A percentile compares a stretch with the other conserved stretches of the same genome.
phyloP scores from a whole-genome alignment of 768 basidiomycete genomes.

The Panellus pusillus region DNA sequence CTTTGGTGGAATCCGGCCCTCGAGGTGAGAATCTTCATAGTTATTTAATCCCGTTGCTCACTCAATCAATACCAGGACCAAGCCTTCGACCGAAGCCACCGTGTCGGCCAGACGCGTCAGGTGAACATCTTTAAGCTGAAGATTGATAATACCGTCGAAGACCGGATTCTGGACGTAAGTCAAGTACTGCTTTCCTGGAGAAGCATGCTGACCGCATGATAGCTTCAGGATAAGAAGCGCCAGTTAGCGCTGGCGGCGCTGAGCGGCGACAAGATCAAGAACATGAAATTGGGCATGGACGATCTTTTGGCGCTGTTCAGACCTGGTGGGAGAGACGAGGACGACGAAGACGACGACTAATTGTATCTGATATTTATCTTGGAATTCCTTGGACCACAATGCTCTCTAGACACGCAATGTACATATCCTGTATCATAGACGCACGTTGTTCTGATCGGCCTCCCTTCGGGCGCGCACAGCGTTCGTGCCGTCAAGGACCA shows the following conservation, averaged over 20 bases:
- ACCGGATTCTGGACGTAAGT: constrained; percentile 73
- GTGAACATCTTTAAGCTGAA: constrained; percentile 91
- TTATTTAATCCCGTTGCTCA: not conserved
- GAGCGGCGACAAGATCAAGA: constrained; percentile 86
- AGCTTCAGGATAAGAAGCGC: constrained; percentile 93
- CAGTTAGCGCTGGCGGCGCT: constrained; percentile 81
- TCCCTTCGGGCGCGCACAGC: no score
- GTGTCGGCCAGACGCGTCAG: constrained; percentile 82
- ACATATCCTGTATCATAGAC: no score
- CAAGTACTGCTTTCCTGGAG: not conserved
- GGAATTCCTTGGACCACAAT: not conserved
- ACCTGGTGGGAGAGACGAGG: constrained; percentile 56
- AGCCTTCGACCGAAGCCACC: constrained; percentile 90
- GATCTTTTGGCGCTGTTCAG: constrained; percentile 84
- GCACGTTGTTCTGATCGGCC: no score
- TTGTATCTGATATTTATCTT: not conserved
- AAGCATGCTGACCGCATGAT: not conserved
- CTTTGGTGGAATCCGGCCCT: constrained; percentile 95
- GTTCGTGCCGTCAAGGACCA: constrained; percentile 13
- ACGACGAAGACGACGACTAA: constrained; percentile 43
- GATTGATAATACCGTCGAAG: constrained; percentile 83
- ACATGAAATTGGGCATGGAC: constrained; percentile 78
- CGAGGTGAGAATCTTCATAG: constrained; percentile 46
- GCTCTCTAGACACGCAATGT: no score
- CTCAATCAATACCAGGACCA: constrained; percentile 58